A percentile compares a stretch with the other conserved stretches of the same genome.
Conservation (phyloP, 768 basidiomycete species). For the Trametes punicea region DNA sequence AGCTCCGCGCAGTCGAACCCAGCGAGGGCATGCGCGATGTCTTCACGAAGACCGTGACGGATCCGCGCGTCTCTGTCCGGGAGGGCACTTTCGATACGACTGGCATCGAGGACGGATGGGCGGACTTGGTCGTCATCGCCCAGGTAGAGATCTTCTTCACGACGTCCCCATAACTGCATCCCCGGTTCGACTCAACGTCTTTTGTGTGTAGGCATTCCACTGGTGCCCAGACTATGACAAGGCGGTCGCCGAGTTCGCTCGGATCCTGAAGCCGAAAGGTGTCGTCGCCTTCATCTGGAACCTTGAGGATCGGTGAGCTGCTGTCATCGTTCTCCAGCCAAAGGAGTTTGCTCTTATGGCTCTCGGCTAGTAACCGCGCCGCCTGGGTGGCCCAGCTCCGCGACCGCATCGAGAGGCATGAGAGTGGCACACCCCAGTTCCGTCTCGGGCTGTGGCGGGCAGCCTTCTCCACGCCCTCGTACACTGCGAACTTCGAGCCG, state of each 20-base stretch:
- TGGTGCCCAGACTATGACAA: conserved; percentile 82
- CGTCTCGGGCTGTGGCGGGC: conserved; percentile 72
- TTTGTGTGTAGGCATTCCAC: conserved; percentile 70
- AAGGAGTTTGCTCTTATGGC: background rate
- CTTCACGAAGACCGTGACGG: conserved; percentile 55
- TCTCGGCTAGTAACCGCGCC: conserved; percentile 45
- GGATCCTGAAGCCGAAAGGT: conserved; percentile 77
- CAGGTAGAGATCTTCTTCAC: conserved; percentile 45
- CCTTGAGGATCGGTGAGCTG: conserved; percentile 69
- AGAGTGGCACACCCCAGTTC: conserved; percentile 78
- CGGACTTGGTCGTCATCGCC: conserved; percentile 75
- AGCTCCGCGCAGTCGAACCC: conserved; percentile 76
- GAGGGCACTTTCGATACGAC: conserved; percentile 73
- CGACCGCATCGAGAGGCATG: conserved; percentile 63
- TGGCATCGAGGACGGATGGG: conserved; percentile 61
- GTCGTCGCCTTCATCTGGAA: conserved; percentile 83
- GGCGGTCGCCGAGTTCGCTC: conserved; percentile 72
- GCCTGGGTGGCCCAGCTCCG: conserved; percentile 76
- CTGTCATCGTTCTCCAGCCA: background rate
- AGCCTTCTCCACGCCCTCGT: conserved; percentile 61
- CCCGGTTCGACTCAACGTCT: no score
- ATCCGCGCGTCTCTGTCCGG: conserved; percentile 48
- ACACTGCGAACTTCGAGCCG: conserved; percentile 54
- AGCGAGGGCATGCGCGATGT: conserved; percentile 80
- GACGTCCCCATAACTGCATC: background rate